Evolutionary conservation across 2,329 filamentous ascomycete species (phyloP).

Genomic region (Stagonosporopsis rhizophila): DNA sequence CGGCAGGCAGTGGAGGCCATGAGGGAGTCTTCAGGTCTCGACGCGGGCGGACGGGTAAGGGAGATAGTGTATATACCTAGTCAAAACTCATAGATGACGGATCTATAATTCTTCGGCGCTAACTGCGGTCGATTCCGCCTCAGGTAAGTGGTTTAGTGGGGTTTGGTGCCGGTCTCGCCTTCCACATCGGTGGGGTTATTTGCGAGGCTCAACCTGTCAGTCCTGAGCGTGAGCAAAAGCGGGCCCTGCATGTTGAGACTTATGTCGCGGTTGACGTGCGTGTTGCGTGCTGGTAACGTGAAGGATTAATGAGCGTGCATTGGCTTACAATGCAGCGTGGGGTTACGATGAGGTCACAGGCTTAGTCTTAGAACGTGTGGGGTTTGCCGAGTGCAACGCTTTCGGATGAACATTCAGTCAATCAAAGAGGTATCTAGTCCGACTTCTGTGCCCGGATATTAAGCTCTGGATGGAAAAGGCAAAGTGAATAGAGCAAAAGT

Average conservation of each 20-base stretch:
- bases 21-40: constrained; percentile 24
- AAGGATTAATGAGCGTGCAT: constrained; percentile 5
- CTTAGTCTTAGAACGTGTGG: constrained; percentile 15
- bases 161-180: constrained; percentile 34
- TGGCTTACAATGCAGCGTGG: constrained; percentile 27
- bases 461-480: not conserved
- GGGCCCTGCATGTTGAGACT: constrained; percentile 1
- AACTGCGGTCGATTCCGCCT: constrained; percentile 28
- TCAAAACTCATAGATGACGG: constrained; percentile 35
- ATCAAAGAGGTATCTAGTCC: constrained; percentile 5
- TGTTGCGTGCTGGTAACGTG: constrained; percentile 22
- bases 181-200: constrained; percentile 28
- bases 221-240: constrained; percentile 3
- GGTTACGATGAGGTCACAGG: constrained; percentile 27
- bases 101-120: constrained; percentile 38
- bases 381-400: not conserved
- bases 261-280: constrained; percentile 17
- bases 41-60: constrained; percentile 22
- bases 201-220: constrained; percentile 16
- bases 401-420: not conserved
- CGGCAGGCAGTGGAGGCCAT: constrained; percentile 40
- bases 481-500: not conserved
- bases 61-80: constrained; percentile 30
- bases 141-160: constrained; percentile 24
- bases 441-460: not conserved